Evolutionary conservation across 257 asterid species (phyloP).

Genomic region (Cynanchum wilfordii): DNA sequence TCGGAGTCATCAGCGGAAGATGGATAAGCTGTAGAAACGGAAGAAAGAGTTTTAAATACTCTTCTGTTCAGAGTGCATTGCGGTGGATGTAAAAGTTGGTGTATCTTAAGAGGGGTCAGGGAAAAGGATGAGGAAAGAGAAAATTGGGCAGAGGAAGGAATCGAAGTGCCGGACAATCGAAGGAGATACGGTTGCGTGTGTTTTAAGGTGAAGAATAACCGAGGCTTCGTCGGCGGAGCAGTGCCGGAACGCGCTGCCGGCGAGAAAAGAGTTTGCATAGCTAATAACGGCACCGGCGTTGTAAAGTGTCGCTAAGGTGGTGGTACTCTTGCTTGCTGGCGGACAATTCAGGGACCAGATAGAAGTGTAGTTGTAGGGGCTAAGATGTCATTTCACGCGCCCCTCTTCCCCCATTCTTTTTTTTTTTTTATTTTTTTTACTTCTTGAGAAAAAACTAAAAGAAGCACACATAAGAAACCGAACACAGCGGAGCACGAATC

Average conservation of each 20-base stretch:
- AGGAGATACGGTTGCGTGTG: conserved; percentile 6
- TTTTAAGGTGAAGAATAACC: conserved; percentile 20
- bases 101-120: conserved; percentile 32
- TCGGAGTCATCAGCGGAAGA: conserved; percentile 65
- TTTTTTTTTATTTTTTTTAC: no score
- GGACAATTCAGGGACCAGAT: not conserved
- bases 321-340: not conserved
- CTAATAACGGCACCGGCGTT: conserved; percentile 12
- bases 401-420: not conserved
- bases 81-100: conserved; percentile 32
- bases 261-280: conserved; percentile 74
- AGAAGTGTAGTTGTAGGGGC: not conserved
- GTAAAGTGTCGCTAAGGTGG: not conserved
- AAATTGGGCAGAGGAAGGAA: conserved; percentile 16
- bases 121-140: conserved; percentile 33
- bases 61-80: conserved; percentile 25
- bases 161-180: conserved; percentile 24
- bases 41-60: conserved; percentile 26
- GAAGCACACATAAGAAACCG: no score
- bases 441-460: no score
- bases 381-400: not conserved
- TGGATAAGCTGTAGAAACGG: conserved; percentile 40
- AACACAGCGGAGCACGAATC: no score
- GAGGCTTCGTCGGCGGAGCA: conserved; percentile 33
- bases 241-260: conserved; percentile 69